Evolutionary conservation across 139 green algal genomes (phyloP), one percentile per base, ranked within the genome.

Genomic region (Gonium pectorale): DNA sequence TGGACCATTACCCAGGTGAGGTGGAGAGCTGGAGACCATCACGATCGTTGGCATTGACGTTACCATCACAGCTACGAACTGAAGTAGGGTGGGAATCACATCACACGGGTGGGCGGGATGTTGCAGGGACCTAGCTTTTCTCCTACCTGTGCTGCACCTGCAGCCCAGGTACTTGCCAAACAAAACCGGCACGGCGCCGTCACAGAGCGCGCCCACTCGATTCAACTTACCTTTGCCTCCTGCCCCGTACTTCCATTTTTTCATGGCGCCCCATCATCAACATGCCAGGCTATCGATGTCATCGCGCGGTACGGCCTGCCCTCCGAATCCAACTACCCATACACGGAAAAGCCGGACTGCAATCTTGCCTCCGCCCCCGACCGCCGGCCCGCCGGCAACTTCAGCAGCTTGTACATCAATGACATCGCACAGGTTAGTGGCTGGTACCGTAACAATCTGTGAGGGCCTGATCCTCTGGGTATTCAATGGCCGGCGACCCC

Each of bases 291-390:
- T 54, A 24, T 29, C 8, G 31, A 64, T n/a, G 70, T 79, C 3
- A 33, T 79, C 11, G 35, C 21, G 7, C 1, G 1, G 9, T 35
- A 46, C 7, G 51, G 35, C 52, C 41, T 63, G 27, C 72, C 72
- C 27, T 15, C 5, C 24, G 72, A 80, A 35, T 4, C 35, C 51
- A 68, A 51, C 49, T 80, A 67, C 33, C 72, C 72, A 24, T 80
- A 80, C 72, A 51, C 5, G 35, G 46, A 6, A 46, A 64, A 52
- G 41, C 24, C 19, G 5, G 35, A 4, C 54, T 67, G 68, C 43
- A 37, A 4, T 5, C 40, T 38, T 3, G 37, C 9, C 4, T 7
- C 40, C 13, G 22, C 8, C 2, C 37, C 68, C 24, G 68, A 62
- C 8, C 21, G 35, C 43, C 37, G 49, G 7, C 35, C 72, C 49